These are phyloP conservation scores for Fomitopsis pinicola DNA, from an alignment of 1,284 basidiomycete species.

Conservation along the genomic window DNA sequence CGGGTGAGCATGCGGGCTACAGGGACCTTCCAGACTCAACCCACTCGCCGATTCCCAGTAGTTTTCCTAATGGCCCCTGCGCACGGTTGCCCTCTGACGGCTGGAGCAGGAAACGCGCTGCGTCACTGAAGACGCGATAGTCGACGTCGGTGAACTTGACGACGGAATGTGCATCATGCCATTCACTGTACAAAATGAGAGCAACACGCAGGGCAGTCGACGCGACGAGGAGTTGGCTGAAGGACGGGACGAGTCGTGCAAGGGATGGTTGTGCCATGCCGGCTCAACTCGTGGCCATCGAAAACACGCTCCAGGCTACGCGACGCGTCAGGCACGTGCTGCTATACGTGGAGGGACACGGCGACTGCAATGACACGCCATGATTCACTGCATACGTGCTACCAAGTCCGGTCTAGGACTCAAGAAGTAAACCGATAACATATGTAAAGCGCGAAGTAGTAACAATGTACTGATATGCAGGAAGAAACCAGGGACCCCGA, in stretches of 20 bases:
- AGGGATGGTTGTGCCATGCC: neutral
- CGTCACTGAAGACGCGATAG: conserved; percentile 94
- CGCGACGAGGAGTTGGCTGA: conserved; percentile 47
- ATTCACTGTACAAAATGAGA: conserved; percentile 82
- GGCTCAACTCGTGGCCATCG: neutral
- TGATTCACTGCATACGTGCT: neutral
- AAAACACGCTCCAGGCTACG: neutral
- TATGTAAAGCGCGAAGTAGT: conserved; percentile 7
- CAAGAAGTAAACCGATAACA: conserved; percentile 14
- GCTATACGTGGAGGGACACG: no score
- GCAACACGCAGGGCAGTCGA: conserved; percentile 60
- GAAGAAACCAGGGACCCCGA: neutral
- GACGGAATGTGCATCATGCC: conserved; percentile 79
- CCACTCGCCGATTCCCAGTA: conserved; percentile 63
- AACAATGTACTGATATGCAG: conserved; percentile 7
- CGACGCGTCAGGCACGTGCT: neutral
- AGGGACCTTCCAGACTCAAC: conserved; percentile 23
- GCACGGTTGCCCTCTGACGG: conserved; percentile 49
- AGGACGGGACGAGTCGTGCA: conserved; percentile 33
- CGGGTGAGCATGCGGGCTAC: neutral
- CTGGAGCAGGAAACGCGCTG: conserved; percentile 64
- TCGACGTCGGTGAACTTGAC: conserved; percentile 98
- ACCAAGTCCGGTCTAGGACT: conserved; percentile 11
- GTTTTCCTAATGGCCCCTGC: conserved; percentile 52
- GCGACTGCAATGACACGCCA: neutral